Conservation (phyloP, 2,329 filamentous ascomycete genomes). For the Penicillium polonicum region DNA sequence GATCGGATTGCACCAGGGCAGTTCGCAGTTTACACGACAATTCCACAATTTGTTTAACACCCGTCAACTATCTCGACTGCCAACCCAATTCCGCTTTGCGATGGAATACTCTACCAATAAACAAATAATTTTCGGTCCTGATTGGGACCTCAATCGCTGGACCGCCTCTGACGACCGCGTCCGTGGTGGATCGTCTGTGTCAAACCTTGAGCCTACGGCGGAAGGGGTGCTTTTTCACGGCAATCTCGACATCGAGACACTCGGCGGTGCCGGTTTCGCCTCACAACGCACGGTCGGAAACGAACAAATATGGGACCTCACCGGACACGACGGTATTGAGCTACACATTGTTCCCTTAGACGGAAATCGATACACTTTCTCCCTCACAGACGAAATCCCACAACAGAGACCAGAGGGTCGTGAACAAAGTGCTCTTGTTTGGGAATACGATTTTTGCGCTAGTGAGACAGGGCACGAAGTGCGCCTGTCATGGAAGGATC, state of each 20-base stretch:
- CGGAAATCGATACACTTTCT: constrained; percentile 69
- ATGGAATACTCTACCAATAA: constrained; percentile 2
- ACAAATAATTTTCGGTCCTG: background rate
- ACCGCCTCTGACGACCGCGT: constrained; percentile 71
- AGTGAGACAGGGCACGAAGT: constrained; percentile 41
- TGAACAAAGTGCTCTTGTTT: constrained; percentile 69
- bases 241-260: constrained; percentile 67
- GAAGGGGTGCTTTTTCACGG: constrained; percentile 61
- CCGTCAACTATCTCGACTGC: background rate
- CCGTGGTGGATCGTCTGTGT: constrained; percentile 68
- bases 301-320: constrained; percentile 62
- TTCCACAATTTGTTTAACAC: background rate
- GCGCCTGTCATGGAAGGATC: constrained; percentile 61
- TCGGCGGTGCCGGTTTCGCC: constrained; percentile 80
- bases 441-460: constrained; percentile 66
- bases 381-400: constrained; percentile 68
- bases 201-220: constrained; percentile 45
- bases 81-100: no score
- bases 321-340: constrained; percentile 60
- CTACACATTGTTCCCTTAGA: constrained; percentile 54
- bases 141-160: constrained; percentile 52
- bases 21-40: background rate
- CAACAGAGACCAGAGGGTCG: constrained; percentile 58
- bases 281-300: constrained; percentile 67
- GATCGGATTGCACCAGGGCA: background rate